Percentiles rank a stretch among this genome's conserved stretches.
These are phyloP conservation scores for Kentomonas sorsogonicus DNA, from an alignment of 208 protist species.

Conservation along the genomic window DNA sequence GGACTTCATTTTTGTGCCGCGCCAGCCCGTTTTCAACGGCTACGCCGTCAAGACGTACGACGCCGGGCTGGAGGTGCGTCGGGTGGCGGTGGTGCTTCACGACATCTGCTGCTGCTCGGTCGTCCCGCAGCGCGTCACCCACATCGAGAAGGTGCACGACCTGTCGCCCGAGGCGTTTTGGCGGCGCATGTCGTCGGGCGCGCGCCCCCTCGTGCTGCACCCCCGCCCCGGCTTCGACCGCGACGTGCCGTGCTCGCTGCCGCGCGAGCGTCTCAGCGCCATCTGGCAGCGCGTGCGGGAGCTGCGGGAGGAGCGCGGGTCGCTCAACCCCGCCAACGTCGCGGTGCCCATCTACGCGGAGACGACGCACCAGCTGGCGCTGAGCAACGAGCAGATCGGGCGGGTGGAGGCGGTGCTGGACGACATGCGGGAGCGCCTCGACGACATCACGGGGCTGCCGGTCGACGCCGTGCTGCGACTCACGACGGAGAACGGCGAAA, in stretches of 20 bases:
- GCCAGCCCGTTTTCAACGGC: conserved; percentile 19
- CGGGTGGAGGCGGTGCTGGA: conserved; percentile 24
- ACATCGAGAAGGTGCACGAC: conserved; percentile 23
- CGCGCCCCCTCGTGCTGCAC: conserved; percentile 21
- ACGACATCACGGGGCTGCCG: conserved; percentile 47
- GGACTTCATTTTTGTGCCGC: conserved; percentile 40
- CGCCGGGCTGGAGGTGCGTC: conserved; percentile 24
- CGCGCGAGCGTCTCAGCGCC: conserved; percentile 44
- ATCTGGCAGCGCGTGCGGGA: conserved; percentile 45
- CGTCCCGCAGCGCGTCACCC: conserved; percentile 29
- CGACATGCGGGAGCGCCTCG: conserved; percentile 20
- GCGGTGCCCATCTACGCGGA: conserved; percentile 44
- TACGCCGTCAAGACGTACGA: conserved; percentile 20
- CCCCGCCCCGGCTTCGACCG: conserved; percentile 15
- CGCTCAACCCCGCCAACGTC: conserved; percentile 18
- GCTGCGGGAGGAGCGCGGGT: conserved; percentile 5
- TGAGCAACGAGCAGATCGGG: conserved; percentile 23
- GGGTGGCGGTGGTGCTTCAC: conserved; percentile 31
- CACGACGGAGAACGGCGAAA: no score
- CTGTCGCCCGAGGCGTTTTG: conserved; percentile 23
- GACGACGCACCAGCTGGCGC: conserved; percentile 25
- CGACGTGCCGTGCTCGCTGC: conserved; percentile 32
- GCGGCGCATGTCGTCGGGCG: conserved; percentile 16
- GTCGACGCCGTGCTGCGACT: conserved; percentile 31
- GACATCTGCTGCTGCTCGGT: conserved; percentile 40